Evolutionary conservation across 352 stramenopile genomes (phyloP), one percentile per base, ranked within the genome.

Genomic region (Phytophthora pisi): DNA sequence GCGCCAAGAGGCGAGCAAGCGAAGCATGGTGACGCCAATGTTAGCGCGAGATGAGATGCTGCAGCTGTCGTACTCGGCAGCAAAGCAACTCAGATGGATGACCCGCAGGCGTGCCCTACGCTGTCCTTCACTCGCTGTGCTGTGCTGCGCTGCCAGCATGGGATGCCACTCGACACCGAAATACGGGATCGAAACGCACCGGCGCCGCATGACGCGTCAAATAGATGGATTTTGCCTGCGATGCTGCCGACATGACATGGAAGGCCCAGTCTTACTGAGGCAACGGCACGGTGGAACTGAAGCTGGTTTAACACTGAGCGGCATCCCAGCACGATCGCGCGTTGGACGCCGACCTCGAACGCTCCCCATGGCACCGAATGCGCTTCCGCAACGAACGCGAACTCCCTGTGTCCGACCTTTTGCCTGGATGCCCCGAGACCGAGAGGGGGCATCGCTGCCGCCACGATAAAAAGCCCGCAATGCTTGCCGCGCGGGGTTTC

Each of bases 391-490:
- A 30, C 26, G 5, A 50, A n/a, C 8, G 43, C 43, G 11, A 15
- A 13, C 31, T 38, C 31, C 31, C 31, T 8, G 13, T 38, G 31
- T 1, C 31, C 31, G 11, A 8, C 31, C 31, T 38, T 38, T 30
- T 11, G 31, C 31, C 31, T 13, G 31, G 31, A 38, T 38, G 31
- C 11, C 31, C 11, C 8, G 31, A 38, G 31, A 3, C 31, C 31
- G 31, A 38, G 31, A 38, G 31, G 31, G 8, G 11, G 20, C 8
- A 38, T 38, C 31, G 11, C 31, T 8, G 40, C 58, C 15, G 40
- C 58, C 38, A 53, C 58, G 51, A 58, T 61, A 54, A 55, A 68
- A 62, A 57, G 51, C 43, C 49, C 61, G 50, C 40, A 30, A 55
- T 45, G 11, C 10, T 18, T 45, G 38, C 5, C 11, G 16, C 18